Percentiles rank a stretch among this genome's conserved stretches.
Conservation (phyloP, 768 basidiomycete species). For the Boletus barrowsii region DNA sequence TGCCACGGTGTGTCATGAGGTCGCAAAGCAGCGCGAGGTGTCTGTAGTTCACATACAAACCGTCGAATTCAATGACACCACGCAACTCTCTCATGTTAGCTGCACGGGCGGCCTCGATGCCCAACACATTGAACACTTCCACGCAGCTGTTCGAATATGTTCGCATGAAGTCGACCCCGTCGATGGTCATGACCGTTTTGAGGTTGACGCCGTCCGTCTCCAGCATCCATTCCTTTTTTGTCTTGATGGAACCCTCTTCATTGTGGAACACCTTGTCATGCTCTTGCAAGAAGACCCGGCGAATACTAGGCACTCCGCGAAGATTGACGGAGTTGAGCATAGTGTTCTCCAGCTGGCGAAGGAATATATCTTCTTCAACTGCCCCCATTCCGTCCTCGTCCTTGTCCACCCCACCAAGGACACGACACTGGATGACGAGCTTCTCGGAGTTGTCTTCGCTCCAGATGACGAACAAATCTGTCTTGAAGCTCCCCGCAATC, state of each 20-base stretch:
- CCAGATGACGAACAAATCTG: constrained; percentile 97
- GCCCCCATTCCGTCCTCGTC: constrained; percentile 76
- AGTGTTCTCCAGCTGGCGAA: constrained; percentile 92
- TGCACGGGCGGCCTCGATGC: constrained; percentile 94
- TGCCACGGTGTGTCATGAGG: constrained; percentile 94
- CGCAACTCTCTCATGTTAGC: constrained; percentile 93
- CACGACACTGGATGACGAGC: constrained; percentile 93
- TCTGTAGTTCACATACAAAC: constrained; percentile 98
- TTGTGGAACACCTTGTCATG: constrained; percentile 73
- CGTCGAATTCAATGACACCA: constrained; percentile 97
- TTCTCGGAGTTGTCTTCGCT: constrained; percentile 99
- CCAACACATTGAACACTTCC: constrained; percentile 90
- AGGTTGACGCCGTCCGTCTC: constrained; percentile 97
- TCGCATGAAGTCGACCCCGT: constrained; percentile 89
- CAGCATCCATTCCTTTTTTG: constrained; percentile 84
- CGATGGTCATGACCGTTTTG: constrained; percentile 91
- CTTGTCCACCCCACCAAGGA: constrained; percentile 80
- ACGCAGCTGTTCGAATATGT: constrained; percentile 98
- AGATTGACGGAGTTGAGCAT: constrained; percentile 94
- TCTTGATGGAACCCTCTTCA: constrained; percentile 62
- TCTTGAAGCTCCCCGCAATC: constrained; percentile 94
- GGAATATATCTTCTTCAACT: constrained; percentile 92
- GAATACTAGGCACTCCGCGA: constrained; percentile 88
- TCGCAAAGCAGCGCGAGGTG: constrained; percentile 96
- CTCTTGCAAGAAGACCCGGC: constrained; percentile 89